A percentile compares a stretch with the other conserved stretches of the same genome.
phyloP scores from a whole-genome alignment of 441 rosid species.

The Viola pubescens region DNA sequence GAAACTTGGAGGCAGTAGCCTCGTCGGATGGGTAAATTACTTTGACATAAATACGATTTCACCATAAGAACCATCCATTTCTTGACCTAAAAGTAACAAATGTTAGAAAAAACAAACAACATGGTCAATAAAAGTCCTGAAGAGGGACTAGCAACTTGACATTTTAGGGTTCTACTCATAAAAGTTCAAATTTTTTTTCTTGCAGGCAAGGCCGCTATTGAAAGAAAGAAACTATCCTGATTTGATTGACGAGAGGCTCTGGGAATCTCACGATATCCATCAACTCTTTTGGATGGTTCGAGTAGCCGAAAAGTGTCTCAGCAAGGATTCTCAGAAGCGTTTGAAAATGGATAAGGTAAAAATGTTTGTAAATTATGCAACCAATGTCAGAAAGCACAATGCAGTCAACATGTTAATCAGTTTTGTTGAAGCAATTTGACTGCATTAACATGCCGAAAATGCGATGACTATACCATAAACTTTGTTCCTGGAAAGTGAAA shows the following conservation, averaged over 20 bases:
- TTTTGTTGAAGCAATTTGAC: too few relatives aligned
- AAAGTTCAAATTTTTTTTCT: background rate
- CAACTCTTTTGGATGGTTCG: conserved; percentile 55
- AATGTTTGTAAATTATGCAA: too few relatives aligned
- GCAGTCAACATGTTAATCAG: background rate
- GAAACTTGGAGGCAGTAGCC: conserved; percentile 45
- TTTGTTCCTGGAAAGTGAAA: too few relatives aligned
- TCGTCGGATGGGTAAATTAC: conserved; percentile 51
- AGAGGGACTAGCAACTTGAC: too few relatives aligned
- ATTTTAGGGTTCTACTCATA: too few relatives aligned
- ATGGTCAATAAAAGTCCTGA: too few relatives aligned
- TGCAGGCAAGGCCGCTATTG: conserved; percentile 45
- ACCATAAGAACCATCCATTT: too few relatives aligned
- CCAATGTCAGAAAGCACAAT: too few relatives aligned
- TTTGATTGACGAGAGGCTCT: conserved; percentile 38
- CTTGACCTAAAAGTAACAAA: too few relatives aligned
- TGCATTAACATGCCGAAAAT: too few relatives aligned
- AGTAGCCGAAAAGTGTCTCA: conserved; percentile 45
- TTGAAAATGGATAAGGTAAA: conserved; percentile 36
- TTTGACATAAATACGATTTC: background rate
- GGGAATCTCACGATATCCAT: conserved; percentile 41
- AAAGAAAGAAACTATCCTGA: conserved; percentile 45
- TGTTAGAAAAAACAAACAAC: too few relatives aligned
- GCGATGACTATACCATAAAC: too few relatives aligned
- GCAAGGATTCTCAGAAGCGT: conserved; percentile 39